Base-by-base conservation (phyloP, 768 basidiomycete genomes). In the Lactarius indigo region DNA sequence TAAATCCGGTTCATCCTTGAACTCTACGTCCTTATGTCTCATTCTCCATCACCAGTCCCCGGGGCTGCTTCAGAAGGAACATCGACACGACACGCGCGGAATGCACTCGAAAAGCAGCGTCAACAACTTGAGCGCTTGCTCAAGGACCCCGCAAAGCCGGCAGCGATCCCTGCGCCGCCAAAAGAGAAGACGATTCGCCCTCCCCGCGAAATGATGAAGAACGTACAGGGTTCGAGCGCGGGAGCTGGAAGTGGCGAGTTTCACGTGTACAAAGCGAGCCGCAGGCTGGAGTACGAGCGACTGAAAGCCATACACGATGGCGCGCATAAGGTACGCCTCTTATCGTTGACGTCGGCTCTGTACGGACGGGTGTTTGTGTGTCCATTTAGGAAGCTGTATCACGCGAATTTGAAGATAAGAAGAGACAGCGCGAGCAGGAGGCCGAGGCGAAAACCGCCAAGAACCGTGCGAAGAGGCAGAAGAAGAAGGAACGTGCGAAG, bases 201-300 rank as follows among this genome's bases (percentile, higher is more conserved):
- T 1, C 82, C 96, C 10, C 83, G 92, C 58, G 97, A 94, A 76
- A 94, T 94, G 92, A 98, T 99, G 92, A 98, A 97, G 84, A 98
- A 98, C 72, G 96, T 99, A 8, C 96, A 98, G 77, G 97, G 97
- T 0, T 96, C 93, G 18, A 94, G 92, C 76, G 95, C 97, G 8
- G 97, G 96, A 55, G 97, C 97, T 20, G 97, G 97, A 59, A 94
- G 92, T 64, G 96, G 96, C 52, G 96, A 96, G 77, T 98, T 98
- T 74, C 97, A 99, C 75, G 97, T 99, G 0, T 99, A 98, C 81
- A 98, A 98, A 75, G 96, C 96, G 20, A 88, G 89, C 70, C 80
- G 97, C 68, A 83, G 96, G 74, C 83, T 96, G 73, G 97, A 99
- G 79, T 98, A 98, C 72, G 97, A 99, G 77, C 81, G 97, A 64